phyloP scores from a whole-genome alignment of 1,284 basidiomycete species.

The Microbotryum scabiosae region DNA sequence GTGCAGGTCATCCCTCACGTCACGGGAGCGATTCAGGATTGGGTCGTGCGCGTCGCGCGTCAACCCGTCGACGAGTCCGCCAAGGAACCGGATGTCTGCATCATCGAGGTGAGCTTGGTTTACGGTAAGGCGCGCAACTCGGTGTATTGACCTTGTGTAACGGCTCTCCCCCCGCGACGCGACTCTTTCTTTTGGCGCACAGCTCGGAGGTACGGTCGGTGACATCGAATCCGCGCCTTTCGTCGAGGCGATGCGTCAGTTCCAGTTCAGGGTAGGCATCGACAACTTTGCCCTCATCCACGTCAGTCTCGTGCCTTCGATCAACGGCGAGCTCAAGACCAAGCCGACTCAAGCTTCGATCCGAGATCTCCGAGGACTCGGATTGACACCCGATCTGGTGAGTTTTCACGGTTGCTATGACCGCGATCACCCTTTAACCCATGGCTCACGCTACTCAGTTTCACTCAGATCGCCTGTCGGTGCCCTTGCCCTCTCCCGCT shows the following conservation, averaged over 20 bases:
- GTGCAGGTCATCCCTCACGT: constrained; percentile 97
- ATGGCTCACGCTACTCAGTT: background rate
- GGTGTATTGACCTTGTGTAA: too few species aligned
- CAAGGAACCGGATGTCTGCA: constrained; percentile 91
- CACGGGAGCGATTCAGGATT: constrained; percentile 96
- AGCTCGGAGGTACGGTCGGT: constrained; percentile 93
- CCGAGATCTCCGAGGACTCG: constrained; percentile 85
- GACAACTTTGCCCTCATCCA: constrained; percentile 97
- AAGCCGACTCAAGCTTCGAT: constrained; percentile 98
- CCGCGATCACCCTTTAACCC: background rate
- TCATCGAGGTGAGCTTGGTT: constrained; percentile 62
- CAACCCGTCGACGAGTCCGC: constrained; percentile 91
- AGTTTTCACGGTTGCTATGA: constrained; percentile 35
- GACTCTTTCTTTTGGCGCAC: background rate
- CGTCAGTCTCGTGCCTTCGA: constrained; percentile 94
- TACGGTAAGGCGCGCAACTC: too few species aligned
- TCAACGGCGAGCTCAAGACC: constrained; percentile 98
- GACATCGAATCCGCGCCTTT: constrained; percentile 97
- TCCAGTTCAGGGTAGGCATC: constrained; percentile 95
- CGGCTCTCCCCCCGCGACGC: constrained; percentile 7
- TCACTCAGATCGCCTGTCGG: constrained; percentile 79
- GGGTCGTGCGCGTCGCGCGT: constrained; percentile 91
- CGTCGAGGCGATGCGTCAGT: constrained; percentile 97
- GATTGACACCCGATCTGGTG: constrained; percentile 85
- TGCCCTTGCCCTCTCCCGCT: constrained; percentile 58